Conservation (phyloP, 2,329 filamentous ascomycete genomes). For the Exserohilum turcica region DNA sequence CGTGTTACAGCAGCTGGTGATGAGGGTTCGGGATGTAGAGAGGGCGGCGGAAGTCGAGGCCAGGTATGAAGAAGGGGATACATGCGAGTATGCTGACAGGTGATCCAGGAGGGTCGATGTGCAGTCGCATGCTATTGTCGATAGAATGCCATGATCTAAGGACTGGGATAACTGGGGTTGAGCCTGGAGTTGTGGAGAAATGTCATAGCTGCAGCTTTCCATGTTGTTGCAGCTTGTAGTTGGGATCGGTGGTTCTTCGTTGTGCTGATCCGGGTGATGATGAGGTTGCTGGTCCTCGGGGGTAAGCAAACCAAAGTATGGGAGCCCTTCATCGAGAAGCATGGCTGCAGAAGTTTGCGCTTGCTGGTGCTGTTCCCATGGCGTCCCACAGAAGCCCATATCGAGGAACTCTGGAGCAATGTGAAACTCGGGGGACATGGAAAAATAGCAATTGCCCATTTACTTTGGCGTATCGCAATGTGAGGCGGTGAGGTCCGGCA, state of each 20-base stretch:
- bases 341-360: background rate
- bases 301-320: constrained; percentile 10
- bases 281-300: background rate
- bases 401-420: constrained; percentile 7
- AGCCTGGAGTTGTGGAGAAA: background rate
- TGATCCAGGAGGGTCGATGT: constrained; percentile 3
- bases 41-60: constrained; percentile 2
- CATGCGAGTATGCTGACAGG: background rate
- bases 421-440: constrained; percentile 5
- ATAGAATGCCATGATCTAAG: background rate
- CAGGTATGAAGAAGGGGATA: background rate
- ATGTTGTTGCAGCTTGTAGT: background rate
- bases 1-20: constrained; percentile 1
- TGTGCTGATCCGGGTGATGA: constrained; percentile 3
- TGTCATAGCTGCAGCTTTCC: background rate
- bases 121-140: constrained; percentile 4
- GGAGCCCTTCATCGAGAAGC: background rate
- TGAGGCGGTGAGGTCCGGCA: constrained; percentile 1
- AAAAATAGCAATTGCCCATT: background rate
- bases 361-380: constrained; percentile 6
- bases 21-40: constrained; percentile 5
- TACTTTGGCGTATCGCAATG: constrained; percentile 3
- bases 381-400: background rate
- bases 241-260: background rate
- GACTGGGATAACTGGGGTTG: background rate